Percentiles rank a stretch among this genome's conserved stretches.
Conservation (phyloP, 768 basidiomycete species). For the Naematelia aurantialba region DNA sequence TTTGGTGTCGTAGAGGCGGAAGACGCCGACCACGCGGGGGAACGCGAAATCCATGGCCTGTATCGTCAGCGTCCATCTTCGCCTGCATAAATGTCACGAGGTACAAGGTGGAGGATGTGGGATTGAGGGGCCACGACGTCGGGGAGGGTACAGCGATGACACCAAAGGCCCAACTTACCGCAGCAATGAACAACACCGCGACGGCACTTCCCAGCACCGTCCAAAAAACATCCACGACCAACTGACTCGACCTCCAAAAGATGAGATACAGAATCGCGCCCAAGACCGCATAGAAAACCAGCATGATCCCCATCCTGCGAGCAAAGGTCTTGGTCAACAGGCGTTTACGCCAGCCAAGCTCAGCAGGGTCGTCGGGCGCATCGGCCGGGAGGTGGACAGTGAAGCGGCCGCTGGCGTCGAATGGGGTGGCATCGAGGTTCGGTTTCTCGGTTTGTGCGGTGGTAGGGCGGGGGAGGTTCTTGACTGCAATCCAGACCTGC, state of each 20-base stretch:
- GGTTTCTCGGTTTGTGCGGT: not conserved
- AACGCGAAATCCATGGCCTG: not conserved
- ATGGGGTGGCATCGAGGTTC: not conserved
- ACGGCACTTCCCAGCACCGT: not conserved
- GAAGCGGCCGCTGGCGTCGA: not conserved
- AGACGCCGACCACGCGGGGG: not conserved
- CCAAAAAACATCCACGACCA: not conserved
- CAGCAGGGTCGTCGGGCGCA: constrained; percentile 6
- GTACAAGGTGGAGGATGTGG: too few species aligned
- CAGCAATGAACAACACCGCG: not conserved
- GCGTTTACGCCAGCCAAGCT: not conserved
- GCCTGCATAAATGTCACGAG: too few species aligned
- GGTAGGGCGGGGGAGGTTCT: not conserved
- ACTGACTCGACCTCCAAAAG: not conserved
- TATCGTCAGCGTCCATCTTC: too few species aligned
- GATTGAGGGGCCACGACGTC: too few species aligned
- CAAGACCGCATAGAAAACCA: not conserved
- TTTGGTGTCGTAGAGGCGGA: not conserved
- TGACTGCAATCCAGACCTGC: not conserved
- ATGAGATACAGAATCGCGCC: not conserved
- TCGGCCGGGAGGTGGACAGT: not conserved
- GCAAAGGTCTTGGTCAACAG: not conserved
- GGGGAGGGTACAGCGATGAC: too few species aligned
- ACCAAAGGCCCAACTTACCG: too few species aligned
- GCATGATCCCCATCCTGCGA: not conserved